Evolutionary conservation across 768 basidiomycete species (phyloP), one percentile per base, ranked within the genome.

Genomic region (Hypholoma sublateritium): DNA sequence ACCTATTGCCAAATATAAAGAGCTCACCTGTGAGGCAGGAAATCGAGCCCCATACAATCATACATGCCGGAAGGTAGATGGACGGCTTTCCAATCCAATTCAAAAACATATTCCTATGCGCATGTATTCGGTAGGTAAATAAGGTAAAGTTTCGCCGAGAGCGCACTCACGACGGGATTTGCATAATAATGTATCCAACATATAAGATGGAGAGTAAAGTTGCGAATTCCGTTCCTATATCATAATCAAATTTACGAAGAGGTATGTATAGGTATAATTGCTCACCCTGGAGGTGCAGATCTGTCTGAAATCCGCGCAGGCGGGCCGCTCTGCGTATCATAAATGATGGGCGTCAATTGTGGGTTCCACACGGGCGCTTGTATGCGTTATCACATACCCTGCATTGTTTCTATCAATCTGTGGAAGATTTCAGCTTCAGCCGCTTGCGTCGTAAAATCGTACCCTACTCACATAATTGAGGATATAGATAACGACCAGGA

Each of bases 351-450:
- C 5, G 28, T 32, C 28, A 32, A 32, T 9, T 32, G 3, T 32
- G 5, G 28, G 9, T 32, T 32, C 28, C 28, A 9, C 9, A 32
- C 28, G 28, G 28, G 28, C 28, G 28, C 28, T 32, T 32, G 28
- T 32, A 32, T 32, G 28, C 28, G 28, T 32, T 1, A 32, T 17
- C 41, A 21, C 55, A 35, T 69, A 87, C 85, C 80, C 78, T 28
- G 80, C 87, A 70, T 90, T 91, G 63, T 90, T 91, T 54, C 89
- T 78, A 70, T 91, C 89, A 47, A 91, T 81, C 82, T 89, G 37
- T 24, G 28, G 34, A 47, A 16, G 16, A 46, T 39, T 13, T 37
- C 1, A 55, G 42, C 59, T 60, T 21, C 22, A 28, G 43, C 25
- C 21, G 16, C 17, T 54, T 35, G 56, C 22, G 46, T 9, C 44